Conservation (phyloP, 257 asterid genomes). For the Solanum sejunctum region DNA sequence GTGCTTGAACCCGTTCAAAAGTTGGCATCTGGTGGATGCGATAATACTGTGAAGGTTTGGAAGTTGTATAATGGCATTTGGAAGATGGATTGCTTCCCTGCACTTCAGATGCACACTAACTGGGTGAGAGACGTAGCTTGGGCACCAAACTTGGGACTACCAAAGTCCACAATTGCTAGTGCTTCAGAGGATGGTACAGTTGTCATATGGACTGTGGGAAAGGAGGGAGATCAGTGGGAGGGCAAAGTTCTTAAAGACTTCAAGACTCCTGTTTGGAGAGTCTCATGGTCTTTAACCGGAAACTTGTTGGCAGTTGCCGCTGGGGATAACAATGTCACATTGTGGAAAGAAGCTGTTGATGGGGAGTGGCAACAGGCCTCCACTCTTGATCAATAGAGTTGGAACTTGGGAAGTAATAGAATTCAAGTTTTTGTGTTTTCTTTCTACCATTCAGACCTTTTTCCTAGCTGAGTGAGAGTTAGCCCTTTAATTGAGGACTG, state of each 20-base stretch:
- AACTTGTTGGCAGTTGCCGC: constrained; percentile 84
- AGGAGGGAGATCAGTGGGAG: constrained; percentile 85
- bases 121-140: constrained; percentile 98
- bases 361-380: constrained; percentile 87
- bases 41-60: constrained; percentile 88
- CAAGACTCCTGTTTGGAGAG: constrained; percentile 82
- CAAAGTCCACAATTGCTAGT: constrained; percentile 87
- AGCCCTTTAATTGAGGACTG: neutral
- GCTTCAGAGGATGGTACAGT: constrained; percentile 93
- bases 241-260: constrained; percentile 83
- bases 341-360: constrained; percentile 94
- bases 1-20: constrained; percentile 56
- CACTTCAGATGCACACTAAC: constrained; percentile 66
- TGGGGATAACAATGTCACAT: constrained; percentile 62
- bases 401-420: neutral
- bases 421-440: neutral
- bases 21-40: constrained; percentile 92
- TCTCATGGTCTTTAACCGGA: constrained; percentile 95
- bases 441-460: neutral
- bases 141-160: constrained; percentile 97
- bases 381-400: constrained; percentile 48
- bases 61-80: constrained; percentile 59
- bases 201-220: constrained; percentile 73
- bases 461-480: neutral
- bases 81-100: constrained; percentile 95